Percentiles rank a stretch among this genome's conserved stretches.
These are phyloP conservation scores for Trichoderma afroharzianum DNA, from an alignment of 2,329 filamentous ascomycete genomes.

Conservation along the genomic window DNA sequence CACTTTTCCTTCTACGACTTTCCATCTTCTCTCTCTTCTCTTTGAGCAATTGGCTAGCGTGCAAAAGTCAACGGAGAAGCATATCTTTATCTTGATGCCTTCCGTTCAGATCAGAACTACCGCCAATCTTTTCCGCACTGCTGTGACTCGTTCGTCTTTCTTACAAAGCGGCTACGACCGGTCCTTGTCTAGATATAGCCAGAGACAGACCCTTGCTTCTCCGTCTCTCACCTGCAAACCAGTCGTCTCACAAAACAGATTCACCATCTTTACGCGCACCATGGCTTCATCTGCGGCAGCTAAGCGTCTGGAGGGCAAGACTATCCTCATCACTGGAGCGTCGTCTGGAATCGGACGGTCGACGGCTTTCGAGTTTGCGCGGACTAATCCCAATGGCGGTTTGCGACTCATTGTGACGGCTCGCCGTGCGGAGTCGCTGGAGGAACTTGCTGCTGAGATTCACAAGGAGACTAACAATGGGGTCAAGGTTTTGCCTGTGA, in stretches of 20 bases:
- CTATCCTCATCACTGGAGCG: constrained; percentile 85
- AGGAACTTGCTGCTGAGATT: constrained; percentile 74
- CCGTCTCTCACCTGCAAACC: not conserved
- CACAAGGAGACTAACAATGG: constrained; percentile 70
- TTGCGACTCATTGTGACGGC: constrained; percentile 86
- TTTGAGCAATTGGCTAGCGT: not conserved
- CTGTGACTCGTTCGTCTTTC: not conserved
- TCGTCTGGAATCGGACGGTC: constrained; percentile 85
- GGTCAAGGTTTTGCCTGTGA: constrained; percentile 76
- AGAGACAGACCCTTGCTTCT: not conserved
- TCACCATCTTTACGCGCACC: constrained; percentile 26
- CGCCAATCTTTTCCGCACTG: not conserved
- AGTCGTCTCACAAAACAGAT: not conserved
- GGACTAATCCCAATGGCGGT: constrained; percentile 71
- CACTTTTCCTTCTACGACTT: constrained; percentile 3
- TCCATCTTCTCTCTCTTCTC: not conserved
- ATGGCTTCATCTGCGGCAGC: constrained; percentile 62
- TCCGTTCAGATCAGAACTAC: not conserved
- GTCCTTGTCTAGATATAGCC: not conserved
- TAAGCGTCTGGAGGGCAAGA: constrained; percentile 90
- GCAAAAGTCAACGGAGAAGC: not conserved
- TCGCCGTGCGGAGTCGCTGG: constrained; percentile 74
- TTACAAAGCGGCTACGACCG: not conserved
- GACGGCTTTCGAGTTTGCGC: constrained; percentile 87
- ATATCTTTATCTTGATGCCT: constrained; percentile 3